Evolutionary conservation across 2,329 filamentous ascomycete genomes (phyloP), one percentile per base, ranked within the genome.

Genomic region (Ascochyta koolunga): DNA sequence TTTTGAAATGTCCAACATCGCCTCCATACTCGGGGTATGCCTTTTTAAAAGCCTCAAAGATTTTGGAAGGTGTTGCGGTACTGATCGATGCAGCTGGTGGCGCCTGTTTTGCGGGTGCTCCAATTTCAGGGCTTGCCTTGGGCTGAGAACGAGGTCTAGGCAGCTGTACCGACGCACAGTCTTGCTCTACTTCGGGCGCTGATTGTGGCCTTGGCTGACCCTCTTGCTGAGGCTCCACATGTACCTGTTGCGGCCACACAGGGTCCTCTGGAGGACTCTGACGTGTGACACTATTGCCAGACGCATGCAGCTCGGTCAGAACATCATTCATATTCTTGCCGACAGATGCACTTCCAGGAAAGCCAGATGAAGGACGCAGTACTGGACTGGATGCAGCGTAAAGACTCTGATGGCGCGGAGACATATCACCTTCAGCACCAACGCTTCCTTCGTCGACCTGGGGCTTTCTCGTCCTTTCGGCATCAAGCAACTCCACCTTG

Each of bases 1-100:
- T 62, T n/a, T 56, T 19, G 52, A 77, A 77, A 35, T 76, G 72
- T 11, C 65, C 66, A 5, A 25, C 29, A 32, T 66, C 58, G 0
- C 70, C 74, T 6, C 49, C 65, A 35, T 76, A 77, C n/a, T 70
- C 67, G 10, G 73, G 71, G 47, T 77, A 77, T 5, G 67, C 61
- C 2, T 44, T 36, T 45, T 66, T 69, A 61, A 76, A 76, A 7
- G 32, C 52, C 2, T 67, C 50, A 35, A 68, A 71, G 4, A 71
- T 31, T 3, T 59, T 62, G 11, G 6, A 18, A 1, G 24, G 9
- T 11, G n/a, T 44, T 9, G 24, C 6, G 4, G 2, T 9, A 9
- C 24, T 15, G 10, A 19, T 25, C 16, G 36, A 11, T 5, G 22
- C 15, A 40, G 18, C 1, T 22, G 51, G 15, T 19, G 15, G 18